phyloP scores from a whole-genome alignment of 2,329 filamentous ascomycete genomes.

The Colletotrichum melonis region DNA sequence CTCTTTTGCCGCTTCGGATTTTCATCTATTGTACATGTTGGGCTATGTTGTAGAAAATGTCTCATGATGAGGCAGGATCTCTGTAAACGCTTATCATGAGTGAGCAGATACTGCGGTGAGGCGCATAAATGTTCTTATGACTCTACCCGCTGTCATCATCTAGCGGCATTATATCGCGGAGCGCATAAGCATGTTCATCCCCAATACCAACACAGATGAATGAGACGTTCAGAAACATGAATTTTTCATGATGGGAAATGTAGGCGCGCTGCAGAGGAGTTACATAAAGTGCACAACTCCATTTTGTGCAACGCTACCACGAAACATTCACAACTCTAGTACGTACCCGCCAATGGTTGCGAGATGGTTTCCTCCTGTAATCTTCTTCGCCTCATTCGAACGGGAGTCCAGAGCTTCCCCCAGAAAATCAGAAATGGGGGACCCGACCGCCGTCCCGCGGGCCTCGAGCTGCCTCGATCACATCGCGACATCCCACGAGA shows the following conservation, averaged over 20 bases:
- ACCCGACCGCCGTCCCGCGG: background rate
- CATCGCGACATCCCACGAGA: constrained; percentile 17
- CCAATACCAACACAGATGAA: background rate
- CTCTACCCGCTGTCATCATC: background rate
- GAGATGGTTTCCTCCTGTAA: background rate
- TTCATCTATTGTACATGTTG: background rate
- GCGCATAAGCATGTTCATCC: background rate
- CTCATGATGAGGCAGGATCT: background rate
- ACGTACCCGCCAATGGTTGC: background rate
- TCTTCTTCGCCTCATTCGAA: background rate
- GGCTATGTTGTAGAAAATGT: background rate
- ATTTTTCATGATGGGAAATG: background rate
- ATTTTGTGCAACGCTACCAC: background rate
- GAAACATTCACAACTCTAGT: background rate
- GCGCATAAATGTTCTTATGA: background rate
- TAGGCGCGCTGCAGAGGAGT: too few species aligned
- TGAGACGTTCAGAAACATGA: background rate
- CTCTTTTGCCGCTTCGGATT: background rate
- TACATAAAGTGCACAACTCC: background rate
- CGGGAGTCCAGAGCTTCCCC: constrained; percentile 5
- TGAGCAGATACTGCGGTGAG: background rate
- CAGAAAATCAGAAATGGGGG: background rate
- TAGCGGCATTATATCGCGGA: background rate
- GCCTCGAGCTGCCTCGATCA: constrained; percentile 1
- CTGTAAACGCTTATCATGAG: background rate